A percentile compares a stretch with the other conserved stretches of the same genome.
phyloP scores from a whole-genome alignment of 257 asterid genomes.

The Leonotis leonurus region DNA sequence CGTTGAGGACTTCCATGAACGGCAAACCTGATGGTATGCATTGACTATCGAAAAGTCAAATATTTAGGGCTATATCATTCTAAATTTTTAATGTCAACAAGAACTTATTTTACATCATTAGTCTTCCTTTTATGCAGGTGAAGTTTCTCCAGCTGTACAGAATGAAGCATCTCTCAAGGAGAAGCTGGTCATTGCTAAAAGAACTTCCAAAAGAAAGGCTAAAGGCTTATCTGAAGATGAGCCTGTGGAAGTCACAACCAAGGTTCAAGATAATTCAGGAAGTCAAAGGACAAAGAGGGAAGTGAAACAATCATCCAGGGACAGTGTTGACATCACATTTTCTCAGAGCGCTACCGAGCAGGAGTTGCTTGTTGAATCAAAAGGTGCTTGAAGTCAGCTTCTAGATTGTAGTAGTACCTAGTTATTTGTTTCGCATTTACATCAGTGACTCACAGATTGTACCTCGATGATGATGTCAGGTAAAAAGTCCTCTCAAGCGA shows the following conservation, averaged over 20 bases:
- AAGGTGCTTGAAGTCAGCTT: constrained; percentile 37
- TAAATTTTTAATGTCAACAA: background rate
- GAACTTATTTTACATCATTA: background rate
- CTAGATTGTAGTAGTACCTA: background rate
- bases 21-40: constrained; percentile 40
- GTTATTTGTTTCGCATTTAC: background rate
- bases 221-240: constrained; percentile 25
- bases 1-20: constrained; percentile 41
- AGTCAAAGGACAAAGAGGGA: constrained; percentile 33
- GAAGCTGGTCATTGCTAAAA: constrained; percentile 15
- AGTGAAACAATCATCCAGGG: constrained; percentile 22
- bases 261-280: constrained; percentile 25
- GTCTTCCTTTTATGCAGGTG: constrained; percentile 23
- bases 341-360: constrained; percentile 18
- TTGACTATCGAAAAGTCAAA: background rate
- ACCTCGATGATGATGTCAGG: constrained; percentile 21
- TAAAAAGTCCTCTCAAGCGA: constrained; percentile 30
- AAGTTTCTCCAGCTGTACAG: constrained; percentile 19
- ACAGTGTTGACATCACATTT: constrained; percentile 15
- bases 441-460: constrained; percentile 2
- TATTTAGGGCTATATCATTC: background rate
- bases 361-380: constrained; percentile 33
- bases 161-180: constrained; percentile 23
- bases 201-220: constrained; percentile 30
- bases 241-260: background rate